These are phyloP conservation scores for Saturnispora sekii DNA, from an alignment of 805 yeast species.

Conservation along the genomic window DNA sequence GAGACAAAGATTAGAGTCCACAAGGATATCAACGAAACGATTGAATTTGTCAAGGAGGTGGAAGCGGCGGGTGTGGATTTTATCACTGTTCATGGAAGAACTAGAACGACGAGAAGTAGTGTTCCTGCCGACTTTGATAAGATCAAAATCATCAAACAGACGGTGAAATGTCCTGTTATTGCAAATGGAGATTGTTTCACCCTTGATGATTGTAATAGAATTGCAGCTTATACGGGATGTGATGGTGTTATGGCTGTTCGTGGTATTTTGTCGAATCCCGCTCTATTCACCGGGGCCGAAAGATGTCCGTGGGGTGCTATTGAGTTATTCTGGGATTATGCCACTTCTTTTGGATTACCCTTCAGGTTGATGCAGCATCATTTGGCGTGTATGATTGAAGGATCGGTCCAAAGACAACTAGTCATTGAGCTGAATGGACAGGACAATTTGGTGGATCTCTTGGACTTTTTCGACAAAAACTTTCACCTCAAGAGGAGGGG, in stretches of 20 bases:
- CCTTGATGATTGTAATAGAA: constrained; percentile 51
- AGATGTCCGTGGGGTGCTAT: constrained; percentile 87
- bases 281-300: constrained; percentile 64
- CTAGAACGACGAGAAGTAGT: constrained; percentile 75
- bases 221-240: constrained; percentile 58
- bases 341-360: constrained; percentile 75
- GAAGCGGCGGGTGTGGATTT: constrained; percentile 88
- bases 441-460: constrained; percentile 47
- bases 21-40: constrained; percentile 60
- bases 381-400: constrained; percentile 74
- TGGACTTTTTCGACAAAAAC: constrained; percentile 73
- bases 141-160: constrained; percentile 51
- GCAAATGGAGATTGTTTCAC: constrained; percentile 94
- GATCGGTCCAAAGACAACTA: constrained; percentile 35
- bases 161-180: constrained; percentile 69
- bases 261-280: constrained; percentile 81
- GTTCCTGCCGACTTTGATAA: constrained; percentile 79
- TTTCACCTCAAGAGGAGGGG: constrained; percentile 59
- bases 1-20: constrained; percentile 93
- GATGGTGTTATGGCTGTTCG: constrained; percentile 96
- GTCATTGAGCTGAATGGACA: constrained; percentile 57
- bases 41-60: constrained; percentile 58
- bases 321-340: constrained; percentile 72
- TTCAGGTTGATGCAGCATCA: constrained; percentile 82
- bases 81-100: constrained; percentile 90